Evolutionary conservation across 2,329 filamentous ascomycete genomes (phyloP), one percentile per base, ranked within the genome.

Genomic region (Thermothelomyces thermophilus): DNA sequence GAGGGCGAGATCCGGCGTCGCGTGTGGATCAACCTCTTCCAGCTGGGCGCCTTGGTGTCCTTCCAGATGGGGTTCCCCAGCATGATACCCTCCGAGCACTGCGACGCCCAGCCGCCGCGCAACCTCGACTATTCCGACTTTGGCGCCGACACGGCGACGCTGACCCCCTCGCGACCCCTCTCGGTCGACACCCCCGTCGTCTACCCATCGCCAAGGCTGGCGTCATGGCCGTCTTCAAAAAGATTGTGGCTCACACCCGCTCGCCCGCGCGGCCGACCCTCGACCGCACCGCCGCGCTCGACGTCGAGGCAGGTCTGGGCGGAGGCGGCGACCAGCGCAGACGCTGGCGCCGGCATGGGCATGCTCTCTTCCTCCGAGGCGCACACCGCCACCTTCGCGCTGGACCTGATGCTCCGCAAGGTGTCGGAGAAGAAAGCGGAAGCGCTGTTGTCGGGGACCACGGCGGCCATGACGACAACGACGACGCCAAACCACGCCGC

Each of bases 21-120:
- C 10, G 55, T 66, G 1, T 73, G 69, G 70, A 55, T 62, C 16
- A 58, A 62, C 20, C 63, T 71, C 1, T 66, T 64, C 37, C 71
- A 72, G 55, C 56, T 74, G 3, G 73, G 76, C 30, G 62, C 71
- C 0, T 53, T 75, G 8, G 64, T 73, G 35, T 73, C 71, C 0
- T 73, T 73, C 36, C 70, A 74, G 48, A 63, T 74, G 33, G 73
- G 73, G 0, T 61, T 76, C 16, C 74, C 73, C 2, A 70, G 70
- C n/a, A 71, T 75, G 66, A 67, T 75, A 11, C 58, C 60, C 10
- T 60, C 62, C 3, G 60, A 66, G 7, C 60, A 65, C 17, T 64
- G 62, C 43, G 69, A 73, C 53, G 66, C 68, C 0, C 48, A 59
- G 10, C 58, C 66, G 14, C 71, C 71, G 3, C 58, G 62, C 0